These are phyloP conservation scores for Emergomyces orientalis DNA, from an alignment of 2,329 filamentous ascomycete genomes.

Conservation along the genomic window DNA sequence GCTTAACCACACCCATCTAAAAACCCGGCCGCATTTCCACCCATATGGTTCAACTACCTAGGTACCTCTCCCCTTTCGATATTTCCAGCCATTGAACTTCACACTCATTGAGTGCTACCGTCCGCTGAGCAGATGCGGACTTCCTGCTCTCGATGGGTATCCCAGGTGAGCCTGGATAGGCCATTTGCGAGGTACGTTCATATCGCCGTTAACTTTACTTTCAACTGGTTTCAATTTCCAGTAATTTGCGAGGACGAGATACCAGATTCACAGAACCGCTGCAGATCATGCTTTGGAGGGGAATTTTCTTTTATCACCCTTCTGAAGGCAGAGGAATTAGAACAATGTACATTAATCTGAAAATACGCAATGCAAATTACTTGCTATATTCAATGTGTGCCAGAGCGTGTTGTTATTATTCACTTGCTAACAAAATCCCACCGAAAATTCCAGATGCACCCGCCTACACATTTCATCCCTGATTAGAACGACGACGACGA, in stretches of 20 bases:
- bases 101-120: background rate
- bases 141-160: conserved; percentile 30
- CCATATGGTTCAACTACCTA: background rate
- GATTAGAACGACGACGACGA: background rate
- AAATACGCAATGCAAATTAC: background rate
- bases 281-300: conserved; percentile 49
- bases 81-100: background rate
- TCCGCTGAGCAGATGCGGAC: conserved; percentile 30
- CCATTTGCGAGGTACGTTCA: conserved; percentile 29
- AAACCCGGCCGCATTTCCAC: background rate
- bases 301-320: conserved; percentile 11
- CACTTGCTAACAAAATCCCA: background rate
- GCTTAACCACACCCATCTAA: background rate
- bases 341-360: conserved; percentile 14
- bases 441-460: background rate
- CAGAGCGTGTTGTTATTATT: background rate
- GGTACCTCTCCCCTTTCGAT: background rate
- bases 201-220: conserved; percentile 1
- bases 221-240: background rate
- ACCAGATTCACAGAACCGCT: conserved; percentile 52
- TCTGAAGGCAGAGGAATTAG: conserved; percentile 36
- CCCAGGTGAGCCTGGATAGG: conserved; percentile 24
- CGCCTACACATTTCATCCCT: background rate
- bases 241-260: conserved; percentile 1
- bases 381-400: background rate